A percentile compares a stretch with the other conserved stretches of the same genome.
These are phyloP conservation scores for Raphanus raphanistrum DNA, from an alignment of 345 rosid genomes.

Conservation along the genomic window DNA sequence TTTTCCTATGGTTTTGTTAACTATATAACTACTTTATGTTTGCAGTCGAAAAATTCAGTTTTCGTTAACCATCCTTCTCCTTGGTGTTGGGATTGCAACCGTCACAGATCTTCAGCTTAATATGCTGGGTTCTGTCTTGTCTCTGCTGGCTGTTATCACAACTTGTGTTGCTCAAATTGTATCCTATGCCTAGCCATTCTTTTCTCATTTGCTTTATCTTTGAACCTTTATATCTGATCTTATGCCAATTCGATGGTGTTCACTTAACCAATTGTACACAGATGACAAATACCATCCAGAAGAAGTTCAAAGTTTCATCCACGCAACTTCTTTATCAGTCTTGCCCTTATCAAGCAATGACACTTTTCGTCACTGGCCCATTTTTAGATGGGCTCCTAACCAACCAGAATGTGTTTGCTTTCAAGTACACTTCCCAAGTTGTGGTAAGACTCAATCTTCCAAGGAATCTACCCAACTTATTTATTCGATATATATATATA, in stretches of 20 bases:
- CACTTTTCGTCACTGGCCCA: constrained; percentile 88
- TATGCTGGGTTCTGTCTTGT: constrained; percentile 85
- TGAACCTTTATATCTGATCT: constrained; percentile 30
- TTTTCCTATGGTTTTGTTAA: constrained; percentile 3
- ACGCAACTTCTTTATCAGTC: constrained; percentile 99
- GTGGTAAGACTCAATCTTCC: constrained; percentile 74
- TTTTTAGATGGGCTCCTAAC: constrained; percentile 93
- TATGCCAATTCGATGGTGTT: constrained; percentile 23
- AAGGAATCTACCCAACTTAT: not conserved
- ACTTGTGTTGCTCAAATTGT: constrained; percentile 99
- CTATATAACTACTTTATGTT: not conserved
- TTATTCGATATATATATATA: constrained; percentile 10
- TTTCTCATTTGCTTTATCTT: constrained; percentile 13
- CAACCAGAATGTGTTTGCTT: constrained; percentile 89
- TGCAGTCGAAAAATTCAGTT: constrained; percentile 89
- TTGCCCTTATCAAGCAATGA: constrained; percentile 95
- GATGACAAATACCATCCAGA: constrained; percentile 99
- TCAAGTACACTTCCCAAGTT: constrained; percentile 94
- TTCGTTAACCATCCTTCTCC: constrained; percentile 78
- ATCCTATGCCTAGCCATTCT: constrained; percentile 52
- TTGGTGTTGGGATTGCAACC: constrained; percentile 99
- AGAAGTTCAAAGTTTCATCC: constrained; percentile 98
- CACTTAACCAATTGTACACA: constrained; percentile 60
- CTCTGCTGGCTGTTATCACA: constrained; percentile 89
- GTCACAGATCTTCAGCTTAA: constrained; percentile 99